These are phyloP conservation scores for Cucurbita argyrosperma DNA, from an alignment of 306 rosid genomes.

Conservation along the genomic window DNA sequence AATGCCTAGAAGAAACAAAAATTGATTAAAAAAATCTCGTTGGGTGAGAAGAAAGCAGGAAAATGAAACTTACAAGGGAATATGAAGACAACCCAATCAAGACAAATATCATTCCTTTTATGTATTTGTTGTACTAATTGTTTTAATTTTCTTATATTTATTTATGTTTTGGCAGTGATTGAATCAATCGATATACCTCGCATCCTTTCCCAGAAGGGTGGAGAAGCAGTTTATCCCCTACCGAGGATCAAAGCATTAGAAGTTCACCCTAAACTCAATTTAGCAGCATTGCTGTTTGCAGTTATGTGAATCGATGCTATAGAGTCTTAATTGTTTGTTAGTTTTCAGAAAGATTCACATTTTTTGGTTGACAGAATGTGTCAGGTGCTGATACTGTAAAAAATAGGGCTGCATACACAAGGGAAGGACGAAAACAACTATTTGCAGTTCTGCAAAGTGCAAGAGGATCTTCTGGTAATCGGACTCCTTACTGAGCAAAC, in stretches of 20 bases:
- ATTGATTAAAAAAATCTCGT: not conserved
- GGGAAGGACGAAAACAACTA: conserved; percentile 92
- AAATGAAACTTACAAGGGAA: not conserved
- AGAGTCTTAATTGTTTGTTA: conserved; percentile 4
- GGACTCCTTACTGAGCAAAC: not conserved
- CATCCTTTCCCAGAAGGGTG: conserved; percentile 96
- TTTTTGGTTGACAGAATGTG: conserved; percentile 32
- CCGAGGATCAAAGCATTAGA: conserved; percentile 70
- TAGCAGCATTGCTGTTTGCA: conserved; percentile 76
- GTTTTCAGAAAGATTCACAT: conserved; percentile 8
- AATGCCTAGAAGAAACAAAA: not conserved
- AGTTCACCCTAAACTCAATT: conserved; percentile 83
- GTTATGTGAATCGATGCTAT: conserved; percentile 36
- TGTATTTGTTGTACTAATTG: not conserved
- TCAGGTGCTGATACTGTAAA: conserved; percentile 56
- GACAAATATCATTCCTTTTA: not conserved
- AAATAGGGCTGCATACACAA: conserved; percentile 44
- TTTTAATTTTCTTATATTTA: conserved; percentile 1
- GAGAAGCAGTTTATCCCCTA: conserved; percentile 89
- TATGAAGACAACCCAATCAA: not conserved
- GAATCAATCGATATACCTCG: conserved; percentile 89
- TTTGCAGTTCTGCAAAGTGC: conserved; percentile 95
- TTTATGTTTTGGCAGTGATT: conserved; percentile 47
- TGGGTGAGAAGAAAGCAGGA: not conserved
- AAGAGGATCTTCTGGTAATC: conserved; percentile 90